Conservation (phyloP, 352 stramenopile genomes). For the Pythium dissimile region DNA sequence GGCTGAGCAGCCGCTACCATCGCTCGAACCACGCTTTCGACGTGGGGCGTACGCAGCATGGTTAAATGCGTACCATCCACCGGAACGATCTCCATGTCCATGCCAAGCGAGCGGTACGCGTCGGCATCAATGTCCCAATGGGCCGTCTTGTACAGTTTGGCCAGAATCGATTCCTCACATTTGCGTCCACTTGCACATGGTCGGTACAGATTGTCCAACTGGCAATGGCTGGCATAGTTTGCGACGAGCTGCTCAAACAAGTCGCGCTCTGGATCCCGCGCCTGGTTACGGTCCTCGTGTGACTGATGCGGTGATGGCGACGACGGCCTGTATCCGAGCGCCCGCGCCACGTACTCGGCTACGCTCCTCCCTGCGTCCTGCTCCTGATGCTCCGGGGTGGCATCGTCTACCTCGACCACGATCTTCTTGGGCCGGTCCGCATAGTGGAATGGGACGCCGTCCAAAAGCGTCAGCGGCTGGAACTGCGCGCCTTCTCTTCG, state of each 20-base stretch:
- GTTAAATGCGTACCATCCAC: slow-evolving; percentile 31
- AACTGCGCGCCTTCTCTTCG: slow-evolving; percentile 24
- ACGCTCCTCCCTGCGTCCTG: background rate
- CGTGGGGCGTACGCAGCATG: slow-evolving; percentile 28
- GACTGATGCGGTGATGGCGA: slow-evolving; percentile 8
- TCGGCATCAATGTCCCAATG: slow-evolving; percentile 27
- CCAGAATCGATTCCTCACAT: slow-evolving; percentile 12
- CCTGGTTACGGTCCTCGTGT: slow-evolving; percentile 17
- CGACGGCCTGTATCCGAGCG: slow-evolving; percentile 10
- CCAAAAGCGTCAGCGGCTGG: slow-evolving; percentile 35
- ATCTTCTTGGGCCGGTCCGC: background rate
- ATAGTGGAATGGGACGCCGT: slow-evolving; percentile 33
- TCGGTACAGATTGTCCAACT: slow-evolving; percentile 34
- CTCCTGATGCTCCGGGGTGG: slow-evolving; percentile 10
- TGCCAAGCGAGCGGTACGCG: slow-evolving; percentile 4
- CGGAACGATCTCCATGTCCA: slow-evolving; percentile 8
- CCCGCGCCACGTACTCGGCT: slow-evolving; percentile 14
- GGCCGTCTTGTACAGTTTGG: slow-evolving; percentile 37
- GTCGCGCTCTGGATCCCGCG: slow-evolving; percentile 13
- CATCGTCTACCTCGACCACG: background rate
- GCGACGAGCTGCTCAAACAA: slow-evolving; percentile 31
- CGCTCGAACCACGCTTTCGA: slow-evolving; percentile 22
- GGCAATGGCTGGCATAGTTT: slow-evolving; percentile 37
- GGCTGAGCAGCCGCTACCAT: background rate
- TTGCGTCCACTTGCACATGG: slow-evolving; percentile 20